Percentiles rank a stretch among this genome's conserved stretches.
These are phyloP conservation scores for Priceomyces fermenticarens DNA, from an alignment of 805 yeast species.

Conservation along the genomic window DNA sequence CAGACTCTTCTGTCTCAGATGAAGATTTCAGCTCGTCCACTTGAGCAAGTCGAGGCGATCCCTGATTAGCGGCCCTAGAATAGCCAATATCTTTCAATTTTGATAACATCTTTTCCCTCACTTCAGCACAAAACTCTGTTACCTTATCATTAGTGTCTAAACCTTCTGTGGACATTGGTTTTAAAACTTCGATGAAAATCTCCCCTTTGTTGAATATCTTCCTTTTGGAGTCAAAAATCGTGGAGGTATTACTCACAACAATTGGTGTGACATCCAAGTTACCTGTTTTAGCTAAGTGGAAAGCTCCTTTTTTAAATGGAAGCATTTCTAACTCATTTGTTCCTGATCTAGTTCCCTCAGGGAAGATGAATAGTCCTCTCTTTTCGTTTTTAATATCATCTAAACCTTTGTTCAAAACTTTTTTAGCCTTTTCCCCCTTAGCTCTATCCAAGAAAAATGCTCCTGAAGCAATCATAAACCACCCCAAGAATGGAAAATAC, in stretches of 20 bases:
- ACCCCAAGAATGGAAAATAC: constrained; percentile 87
- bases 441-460: constrained; percentile 88
- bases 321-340: constrained; percentile 63
- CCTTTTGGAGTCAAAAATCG: constrained; percentile 57
- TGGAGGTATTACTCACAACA: constrained; percentile 82
- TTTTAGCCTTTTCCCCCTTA: constrained; percentile 70
- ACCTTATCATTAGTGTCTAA: constrained; percentile 68
- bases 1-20: constrained; percentile 6
- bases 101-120: constrained; percentile 56
- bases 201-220: constrained; percentile 74
- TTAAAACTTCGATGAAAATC: constrained; percentile 73
- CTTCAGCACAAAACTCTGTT: constrained; percentile 51
- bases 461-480: constrained; percentile 93
- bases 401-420: constrained; percentile 70
- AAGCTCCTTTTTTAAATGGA: constrained; percentile 96
- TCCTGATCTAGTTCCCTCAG: constrained; percentile 96
- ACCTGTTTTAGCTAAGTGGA: constrained; percentile 94
- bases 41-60: neutral
- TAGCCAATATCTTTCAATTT: constrained; percentile 42
- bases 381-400: constrained; percentile 55
- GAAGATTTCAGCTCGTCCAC: neutral
- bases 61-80: constrained; percentile 18
- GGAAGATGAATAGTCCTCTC: constrained; percentile 85
- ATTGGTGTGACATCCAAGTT: constrained; percentile 85
- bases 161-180: constrained; percentile 73